Percentiles rank a stretch among this genome's conserved stretches.
phyloP scores from a whole-genome alignment of 768 basidiomycete genomes.

The Lentinula boryana region DNA sequence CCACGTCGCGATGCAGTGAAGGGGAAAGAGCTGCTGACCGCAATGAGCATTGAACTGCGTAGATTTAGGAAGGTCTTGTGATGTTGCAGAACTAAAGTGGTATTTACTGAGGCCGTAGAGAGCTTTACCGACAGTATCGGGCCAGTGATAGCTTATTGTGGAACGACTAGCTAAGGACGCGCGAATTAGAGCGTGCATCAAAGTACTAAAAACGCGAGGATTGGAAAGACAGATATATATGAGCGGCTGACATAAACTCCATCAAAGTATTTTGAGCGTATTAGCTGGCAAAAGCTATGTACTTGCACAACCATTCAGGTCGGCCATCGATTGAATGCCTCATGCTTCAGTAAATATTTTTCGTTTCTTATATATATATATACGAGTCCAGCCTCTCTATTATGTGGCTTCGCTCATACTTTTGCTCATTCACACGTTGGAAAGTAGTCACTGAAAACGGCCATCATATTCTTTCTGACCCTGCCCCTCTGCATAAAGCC shows the following conservation, averaged over 20 bases:
- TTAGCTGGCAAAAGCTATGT: slow-evolving; percentile 5
- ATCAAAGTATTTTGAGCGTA: background rate
- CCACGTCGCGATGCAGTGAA: slow-evolving; percentile 10
- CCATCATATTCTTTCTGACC: slow-evolving; percentile 26
- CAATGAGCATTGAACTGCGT: slow-evolving; percentile 12
- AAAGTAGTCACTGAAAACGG: slow-evolving; percentile 19
- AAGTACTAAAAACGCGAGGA: background rate
- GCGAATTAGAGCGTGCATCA: slow-evolving; percentile 4
- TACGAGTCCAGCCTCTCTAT: slow-evolving; percentile 8
- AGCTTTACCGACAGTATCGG: background rate
- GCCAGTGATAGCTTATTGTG: background rate
- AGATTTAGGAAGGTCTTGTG: slow-evolving; percentile 13
- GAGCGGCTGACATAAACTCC: slow-evolving; percentile 1
- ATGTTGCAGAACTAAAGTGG: slow-evolving; percentile 15
- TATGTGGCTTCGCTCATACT: slow-evolving; percentile 7
- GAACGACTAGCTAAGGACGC: background rate
- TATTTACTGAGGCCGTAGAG: slow-evolving; percentile 6
- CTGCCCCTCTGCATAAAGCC: slow-evolving; percentile 9
- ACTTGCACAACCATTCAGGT: slow-evolving; percentile 12
- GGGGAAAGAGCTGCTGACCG: slow-evolving; percentile 25
- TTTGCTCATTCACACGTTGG: slow-evolving; percentile 21
- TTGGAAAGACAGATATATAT: background rate
- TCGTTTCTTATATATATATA: background rate
- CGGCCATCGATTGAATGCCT: slow-evolving; percentile 19
- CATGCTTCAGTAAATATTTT: background rate